Evolutionary conservation across 345 rosid genomes (phyloP).

Genomic region (Nephelium lappaceum): DNA sequence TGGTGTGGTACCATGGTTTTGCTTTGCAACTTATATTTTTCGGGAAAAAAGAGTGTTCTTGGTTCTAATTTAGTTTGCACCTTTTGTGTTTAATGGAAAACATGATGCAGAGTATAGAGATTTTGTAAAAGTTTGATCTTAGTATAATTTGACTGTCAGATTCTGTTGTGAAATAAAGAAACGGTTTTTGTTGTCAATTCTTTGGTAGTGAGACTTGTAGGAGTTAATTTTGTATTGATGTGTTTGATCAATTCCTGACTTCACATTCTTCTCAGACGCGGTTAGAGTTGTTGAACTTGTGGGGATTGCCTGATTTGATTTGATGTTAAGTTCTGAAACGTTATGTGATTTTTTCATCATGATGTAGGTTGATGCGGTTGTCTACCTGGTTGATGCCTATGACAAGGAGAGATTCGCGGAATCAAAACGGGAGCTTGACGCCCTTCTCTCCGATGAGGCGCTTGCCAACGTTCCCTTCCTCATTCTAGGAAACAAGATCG

Average conservation of each 20-base stretch:
- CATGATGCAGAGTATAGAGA: too few species aligned
- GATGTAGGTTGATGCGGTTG: conserved; percentile 73
- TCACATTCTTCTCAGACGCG: background rate
- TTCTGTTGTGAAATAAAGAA: background rate
- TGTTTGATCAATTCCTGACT: background rate
- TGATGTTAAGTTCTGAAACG: background rate
- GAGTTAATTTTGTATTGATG: background rate
- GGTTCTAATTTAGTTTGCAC: too few species aligned
- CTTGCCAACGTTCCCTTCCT: conserved; percentile 65
- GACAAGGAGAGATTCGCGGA: conserved; percentile 77
- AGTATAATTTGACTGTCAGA: background rate
- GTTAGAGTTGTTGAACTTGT: background rate
- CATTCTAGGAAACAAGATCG: conserved; percentile 79
- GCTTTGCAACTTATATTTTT: too few species aligned
- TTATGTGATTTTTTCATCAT: background rate
- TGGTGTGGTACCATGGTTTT: too few species aligned
- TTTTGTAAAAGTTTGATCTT: too few species aligned
- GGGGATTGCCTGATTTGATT: background rate
- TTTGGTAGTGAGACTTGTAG: background rate
- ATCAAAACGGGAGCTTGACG: conserved; percentile 70
- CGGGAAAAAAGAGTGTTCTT: too few species aligned
- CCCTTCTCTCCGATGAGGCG: conserved; percentile 68
- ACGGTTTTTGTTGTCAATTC: background rate
- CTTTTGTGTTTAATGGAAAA: too few species aligned
- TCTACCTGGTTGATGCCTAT: conserved; percentile 72